These are phyloP conservation scores for Boletus vinaceobasis DNA, from an alignment of 768 basidiomycete genomes.

Conservation along the genomic window DNA sequence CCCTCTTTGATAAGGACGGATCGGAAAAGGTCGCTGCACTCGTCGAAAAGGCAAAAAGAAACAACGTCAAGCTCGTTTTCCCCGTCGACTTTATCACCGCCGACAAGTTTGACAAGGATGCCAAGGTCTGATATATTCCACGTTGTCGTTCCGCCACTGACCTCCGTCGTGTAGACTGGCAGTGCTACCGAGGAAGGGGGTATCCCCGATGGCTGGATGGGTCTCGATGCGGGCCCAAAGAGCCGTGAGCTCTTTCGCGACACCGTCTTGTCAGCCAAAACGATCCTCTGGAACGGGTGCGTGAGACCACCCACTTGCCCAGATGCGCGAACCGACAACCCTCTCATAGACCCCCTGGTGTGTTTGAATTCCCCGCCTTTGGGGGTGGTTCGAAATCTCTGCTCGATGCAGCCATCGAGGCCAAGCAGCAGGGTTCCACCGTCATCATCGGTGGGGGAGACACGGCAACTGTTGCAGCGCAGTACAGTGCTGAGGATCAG, in stretches of 20 bases:
- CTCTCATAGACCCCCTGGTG: slow-evolving; percentile 79
- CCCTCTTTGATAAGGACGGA: slow-evolving; percentile 88
- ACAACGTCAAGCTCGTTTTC: slow-evolving; percentile 92
- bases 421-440: slow-evolving; percentile 78
- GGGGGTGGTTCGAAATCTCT: slow-evolving; percentile 80
- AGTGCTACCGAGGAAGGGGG: slow-evolving; percentile 77
- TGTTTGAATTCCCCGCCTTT: slow-evolving; percentile 95
- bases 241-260: slow-evolving; percentile 74
- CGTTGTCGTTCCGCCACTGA: slow-evolving; percentile 2
- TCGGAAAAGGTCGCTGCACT: slow-evolving; percentile 80
- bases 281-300: slow-evolving; percentile 95
- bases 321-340: not conserved
- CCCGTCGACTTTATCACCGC: slow-evolving; percentile 93
- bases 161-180: slow-evolving; percentile 47
- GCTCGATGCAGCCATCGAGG: slow-evolving; percentile 82
- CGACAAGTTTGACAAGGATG: slow-evolving; percentile 93
- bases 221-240: slow-evolving; percentile 88
- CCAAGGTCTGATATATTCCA: slow-evolving; percentile 50
- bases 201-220: slow-evolving; percentile 93
- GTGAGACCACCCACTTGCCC: slow-evolving; percentile 15
- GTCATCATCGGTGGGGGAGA: slow-evolving; percentile 97
- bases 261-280: slow-evolving; percentile 85
- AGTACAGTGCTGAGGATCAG: slow-evolving; percentile 78
- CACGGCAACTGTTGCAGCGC: slow-evolving; percentile 94
- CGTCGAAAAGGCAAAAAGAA: slow-evolving; percentile 87